Base-by-base conservation (phyloP, 345 rosid genomes). In the Salix dunnii region DNA sequence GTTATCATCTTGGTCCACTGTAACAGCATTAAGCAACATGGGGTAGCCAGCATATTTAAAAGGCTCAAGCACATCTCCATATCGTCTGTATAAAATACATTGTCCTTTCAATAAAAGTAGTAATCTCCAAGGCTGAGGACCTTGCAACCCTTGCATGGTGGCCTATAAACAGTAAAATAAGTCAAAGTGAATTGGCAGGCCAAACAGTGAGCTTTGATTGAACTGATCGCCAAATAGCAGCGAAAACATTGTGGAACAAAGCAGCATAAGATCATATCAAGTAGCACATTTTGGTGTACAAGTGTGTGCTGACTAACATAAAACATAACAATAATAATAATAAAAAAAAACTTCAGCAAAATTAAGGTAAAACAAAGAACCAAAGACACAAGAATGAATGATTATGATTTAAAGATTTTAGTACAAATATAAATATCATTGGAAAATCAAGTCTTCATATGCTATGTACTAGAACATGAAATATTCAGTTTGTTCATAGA, bases 31-130 rank as follows among this genome's bases (percentile, higher is more conserved):
- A 64, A 96, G 94, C 88, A 96, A 80, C 99, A 96, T 93, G 30
- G 97, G 99, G 85, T 96, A 96, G 80, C 99, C 99, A 74, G 99
- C 99, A 90, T 96, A 96, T 81, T 94, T 96, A 85, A 96, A 96
- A 68, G 99, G 99, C 86, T 91, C 95, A 70, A 96, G 84, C 49
- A 96, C 88, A 83, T 80, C 71, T 70, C 97, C 97, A 77, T 96
- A 91, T 60, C 98, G 88, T 77, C 97, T 79, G 80, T 96, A 96
- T 74, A 96, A 85, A 87, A 96, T 96, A 84, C 99, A 93, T 64
- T 96, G 99, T 67, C 98, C 98, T 89, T 87, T 96, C 85, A 96
- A 82, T 77, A 96, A 82, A 81, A 96, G 98, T 89, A 96, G 87
- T 82, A 96, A 75, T 86, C 98, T 92, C 99, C 99, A 96, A 61